Evolutionary conservation across 116 monocot genomes (phyloP), one percentile per base, ranked within the genome.

Genomic region (Dioscorea cayenensis): DNA sequence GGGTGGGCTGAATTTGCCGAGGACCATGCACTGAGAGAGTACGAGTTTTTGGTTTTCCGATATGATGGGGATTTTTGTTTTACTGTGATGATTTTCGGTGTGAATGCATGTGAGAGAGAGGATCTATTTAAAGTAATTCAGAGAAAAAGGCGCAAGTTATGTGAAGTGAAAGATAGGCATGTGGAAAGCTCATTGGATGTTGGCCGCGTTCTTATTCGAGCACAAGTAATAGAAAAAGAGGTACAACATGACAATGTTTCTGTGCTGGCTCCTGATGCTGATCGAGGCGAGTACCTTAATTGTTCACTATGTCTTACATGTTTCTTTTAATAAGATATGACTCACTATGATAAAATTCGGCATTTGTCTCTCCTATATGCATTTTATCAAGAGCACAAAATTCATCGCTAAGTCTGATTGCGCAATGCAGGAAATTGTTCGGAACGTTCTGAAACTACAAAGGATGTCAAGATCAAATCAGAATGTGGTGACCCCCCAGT

Each of bases 1-100:
- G 85, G 85, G 55, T 85, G 85, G 85, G 7, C 76, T 0, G 70
- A 79, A n/a, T 85, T 85, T 71, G 81, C 76, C 13, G 28, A 66
- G 62, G 81, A 79, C 48, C 78, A 85, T 59, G 64, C 55, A 9
- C 63, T 85, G 60, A 72, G 66, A 68, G 70, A 85, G 73, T 52
- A 66, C 14, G 85, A 85, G 17, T 82, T 85, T 69, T 59, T 79
- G 17, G 75, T 82, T 10, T 85, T 85, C 70, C 69, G 62, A 13
- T 85, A 76, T 29, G 65, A 79, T 28, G 78, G 82, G 16, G 65
- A 49, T 76, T 79, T 79, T 82, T 76, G 66, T 37, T 85, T 85
- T 68, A 72, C 37, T 23, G 78, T 85, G 28, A 52, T 63, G 14
- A 36, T 78, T 21, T 85, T 85, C 27, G 82, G 76, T 50, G 73